Evolutionary conservation across 129 eudicot species (phyloP).

Genomic region (Silybum marianum): DNA sequence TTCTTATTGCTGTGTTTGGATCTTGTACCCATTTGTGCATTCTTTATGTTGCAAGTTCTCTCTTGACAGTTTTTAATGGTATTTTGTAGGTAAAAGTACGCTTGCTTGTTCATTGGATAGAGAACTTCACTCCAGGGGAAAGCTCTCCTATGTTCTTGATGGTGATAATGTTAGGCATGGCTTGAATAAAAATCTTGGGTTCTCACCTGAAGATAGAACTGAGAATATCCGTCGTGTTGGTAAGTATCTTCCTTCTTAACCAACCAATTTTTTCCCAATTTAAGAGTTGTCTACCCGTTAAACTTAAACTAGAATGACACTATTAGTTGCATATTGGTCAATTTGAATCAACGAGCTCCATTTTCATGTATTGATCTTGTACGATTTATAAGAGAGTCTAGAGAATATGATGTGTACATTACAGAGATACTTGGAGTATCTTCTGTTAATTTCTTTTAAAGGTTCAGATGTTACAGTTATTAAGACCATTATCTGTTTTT

Average conservation of each 20-base stretch:
- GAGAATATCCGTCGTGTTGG: constrained; percentile 98
- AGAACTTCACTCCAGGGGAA: constrained; percentile 84
- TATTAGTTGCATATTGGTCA: background rate
- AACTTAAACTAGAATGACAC: background rate
- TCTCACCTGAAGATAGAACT: constrained; percentile 78
- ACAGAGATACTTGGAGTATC: background rate
- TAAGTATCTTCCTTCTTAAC: constrained; percentile 33
- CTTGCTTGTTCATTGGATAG: constrained; percentile 87
- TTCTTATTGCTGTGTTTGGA: background rate
- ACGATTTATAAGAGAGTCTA: background rate
- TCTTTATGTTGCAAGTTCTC: background rate
- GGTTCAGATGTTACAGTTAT: background rate
- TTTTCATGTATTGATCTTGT: background rate
- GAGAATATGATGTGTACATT: background rate
- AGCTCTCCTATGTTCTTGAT: constrained; percentile 93
- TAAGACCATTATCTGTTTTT: background rate
- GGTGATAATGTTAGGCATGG: constrained; percentile 99
- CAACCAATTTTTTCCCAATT: background rate
- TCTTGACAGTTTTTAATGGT: background rate
- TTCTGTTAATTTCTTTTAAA: background rate
- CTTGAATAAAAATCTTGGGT: constrained; percentile 90
- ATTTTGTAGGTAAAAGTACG: constrained; percentile 84
- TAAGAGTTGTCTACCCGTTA: background rate
- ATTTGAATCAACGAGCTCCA: background rate
- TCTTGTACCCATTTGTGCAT: constrained; percentile 1